Evolutionary conservation across 2,329 filamentous ascomycete species (phyloP).

Genomic region (Claviceps africana): DNA sequence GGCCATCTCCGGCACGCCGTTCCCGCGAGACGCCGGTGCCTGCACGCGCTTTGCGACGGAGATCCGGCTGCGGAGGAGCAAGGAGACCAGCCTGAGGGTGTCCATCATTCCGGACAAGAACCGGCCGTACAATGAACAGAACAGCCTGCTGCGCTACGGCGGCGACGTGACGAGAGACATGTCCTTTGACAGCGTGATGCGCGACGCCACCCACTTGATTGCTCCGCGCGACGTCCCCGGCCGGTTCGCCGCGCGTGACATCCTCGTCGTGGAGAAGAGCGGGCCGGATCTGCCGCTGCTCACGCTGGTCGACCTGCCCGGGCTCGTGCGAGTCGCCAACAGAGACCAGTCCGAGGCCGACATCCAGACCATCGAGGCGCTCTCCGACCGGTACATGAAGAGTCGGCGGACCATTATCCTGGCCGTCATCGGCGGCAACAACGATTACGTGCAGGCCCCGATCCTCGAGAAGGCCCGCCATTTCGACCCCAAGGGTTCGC

Average conservation of each 20-base stretch:
- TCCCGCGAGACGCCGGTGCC: conserved; percentile 44
- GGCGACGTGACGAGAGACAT: conserved; percentile 29
- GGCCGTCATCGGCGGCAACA: conserved; percentile 41
- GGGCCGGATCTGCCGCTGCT: conserved; percentile 45
- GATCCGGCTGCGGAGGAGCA: conserved; percentile 36
- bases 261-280: conserved; percentile 44
- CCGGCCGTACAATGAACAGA: conserved; percentile 32
- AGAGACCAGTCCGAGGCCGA: conserved; percentile 38
- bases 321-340: conserved; percentile 40
- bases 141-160: conserved; percentile 32
- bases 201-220: conserved; percentile 35
- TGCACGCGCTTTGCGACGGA: conserved; percentile 51
- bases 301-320: conserved; percentile 48
- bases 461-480: conserved; percentile 36
- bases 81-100: conserved; percentile 31
- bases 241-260: conserved; percentile 36
- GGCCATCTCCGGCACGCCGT: conserved; percentile 47
- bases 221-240: conserved; percentile 35
- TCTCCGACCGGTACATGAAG: conserved; percentile 43
- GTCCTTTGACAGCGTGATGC: conserved; percentile 37
- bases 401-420: conserved; percentile 40
- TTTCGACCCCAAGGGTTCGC: conserved; percentile 33
- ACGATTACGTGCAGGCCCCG: conserved; percentile 38
- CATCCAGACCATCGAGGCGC: conserved; percentile 34
- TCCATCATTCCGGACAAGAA: conserved; percentile 41